Conservation (phyloP, 2,329 filamentous ascomycete genomes). For the Ceratocystis huliohia region DNA sequence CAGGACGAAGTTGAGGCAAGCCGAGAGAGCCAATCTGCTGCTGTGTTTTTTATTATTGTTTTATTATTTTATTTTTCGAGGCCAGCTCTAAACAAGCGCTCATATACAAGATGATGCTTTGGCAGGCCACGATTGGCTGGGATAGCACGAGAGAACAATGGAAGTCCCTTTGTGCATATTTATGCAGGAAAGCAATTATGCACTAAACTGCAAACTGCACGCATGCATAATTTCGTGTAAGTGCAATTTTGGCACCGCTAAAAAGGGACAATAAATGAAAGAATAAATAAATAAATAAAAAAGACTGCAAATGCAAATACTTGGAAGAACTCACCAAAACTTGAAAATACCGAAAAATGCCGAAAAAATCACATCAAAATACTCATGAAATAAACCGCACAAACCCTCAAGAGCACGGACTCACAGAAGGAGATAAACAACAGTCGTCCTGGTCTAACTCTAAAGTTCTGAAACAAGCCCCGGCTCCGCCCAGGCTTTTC, state of each 20-base stretch:
- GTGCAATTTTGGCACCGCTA: background rate
- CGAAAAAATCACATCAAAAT: no score
- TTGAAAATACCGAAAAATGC: no score
- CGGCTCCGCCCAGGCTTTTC: background rate
- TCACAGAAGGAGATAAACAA: background rate
- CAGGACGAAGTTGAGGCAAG: background rate
- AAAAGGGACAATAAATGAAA: background rate
- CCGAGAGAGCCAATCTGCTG: background rate
- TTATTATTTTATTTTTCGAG: background rate
- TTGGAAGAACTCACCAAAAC: no score
- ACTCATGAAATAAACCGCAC: background rate
- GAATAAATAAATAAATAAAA: background rate
- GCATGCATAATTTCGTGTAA: background rate
- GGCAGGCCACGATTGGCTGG: background rate
- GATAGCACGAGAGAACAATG: background rate
- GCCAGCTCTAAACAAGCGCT: background rate
- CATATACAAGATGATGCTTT: background rate
- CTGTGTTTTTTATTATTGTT: no score
- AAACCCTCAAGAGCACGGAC: conserved; percentile 2
- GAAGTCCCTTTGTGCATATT: background rate
- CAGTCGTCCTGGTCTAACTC: conserved; percentile 2
- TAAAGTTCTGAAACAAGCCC: conserved; percentile 7
- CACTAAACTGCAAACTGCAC: background rate
- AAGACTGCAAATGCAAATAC: no score
- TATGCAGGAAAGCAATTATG: background rate